Percentiles rank a stretch among this genome's conserved stretches.
phyloP scores from a whole-genome alignment of 768 basidiomycete genomes.

The Flagelloscypha sp. region DNA sequence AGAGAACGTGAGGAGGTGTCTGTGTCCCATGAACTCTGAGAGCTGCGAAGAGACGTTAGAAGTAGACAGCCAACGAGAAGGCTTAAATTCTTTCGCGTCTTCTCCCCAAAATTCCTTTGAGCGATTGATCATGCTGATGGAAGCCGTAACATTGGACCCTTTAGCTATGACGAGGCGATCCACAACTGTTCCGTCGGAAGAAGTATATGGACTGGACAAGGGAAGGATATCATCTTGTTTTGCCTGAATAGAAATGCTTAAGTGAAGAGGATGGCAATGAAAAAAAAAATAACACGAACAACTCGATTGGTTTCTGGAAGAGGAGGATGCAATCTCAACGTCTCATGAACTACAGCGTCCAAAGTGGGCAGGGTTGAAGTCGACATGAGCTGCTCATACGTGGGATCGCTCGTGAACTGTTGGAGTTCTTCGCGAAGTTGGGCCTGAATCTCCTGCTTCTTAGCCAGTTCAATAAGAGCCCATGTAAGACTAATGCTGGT shows the following conservation, averaged over 20 bases:
- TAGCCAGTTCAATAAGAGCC: conserved; percentile 28
- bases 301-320: conserved; percentile 25
- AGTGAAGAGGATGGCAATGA: neutral
- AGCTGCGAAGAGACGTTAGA: conserved; percentile 24
- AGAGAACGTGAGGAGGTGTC: conserved; percentile 42
- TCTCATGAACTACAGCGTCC: conserved; percentile 31
- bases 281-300: conserved; percentile 18
- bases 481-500: conserved; percentile 24
- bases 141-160: conserved; percentile 35
- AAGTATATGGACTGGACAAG: conserved; percentile 40
- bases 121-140: conserved; percentile 39
- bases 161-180: conserved; percentile 37
- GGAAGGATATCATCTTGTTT: conserved; percentile 51
- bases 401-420: conserved; percentile 13
- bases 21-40: conserved; percentile 37
- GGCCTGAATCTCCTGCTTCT: conserved; percentile 21
- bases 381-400: conserved; percentile 23
- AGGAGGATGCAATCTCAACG: conserved; percentile 32
- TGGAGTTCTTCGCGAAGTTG: conserved; percentile 24
- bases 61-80: conserved; percentile 52
- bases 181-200: conserved; percentile 29
- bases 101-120: conserved; percentile 54
- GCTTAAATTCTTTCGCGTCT: conserved; percentile 49
- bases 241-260: conserved; percentile 25
- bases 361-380: conserved; percentile 18